Percentiles rank a stretch among this genome's conserved stretches.
These are phyloP conservation scores for Herpotrichia juniperi DNA, from an alignment of 2,329 filamentous ascomycete genomes.

Conservation along the genomic window DNA sequence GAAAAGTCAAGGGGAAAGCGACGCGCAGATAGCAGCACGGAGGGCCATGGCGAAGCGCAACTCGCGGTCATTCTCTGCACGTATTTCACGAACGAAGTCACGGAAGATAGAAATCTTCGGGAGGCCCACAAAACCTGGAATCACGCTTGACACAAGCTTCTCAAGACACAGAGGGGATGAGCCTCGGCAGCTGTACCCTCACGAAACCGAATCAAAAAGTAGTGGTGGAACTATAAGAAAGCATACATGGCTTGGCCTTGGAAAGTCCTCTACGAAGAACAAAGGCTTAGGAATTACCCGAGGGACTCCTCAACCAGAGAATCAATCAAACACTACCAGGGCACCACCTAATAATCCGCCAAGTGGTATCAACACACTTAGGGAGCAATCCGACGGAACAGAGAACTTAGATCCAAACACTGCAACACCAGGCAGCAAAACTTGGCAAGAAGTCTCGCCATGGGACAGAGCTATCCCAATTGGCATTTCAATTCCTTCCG, in stretches of 20 bases:
- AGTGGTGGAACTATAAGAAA: slow-evolving; percentile 26
- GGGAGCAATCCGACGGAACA: slow-evolving; percentile 8
- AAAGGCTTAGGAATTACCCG: slow-evolving; percentile 44
- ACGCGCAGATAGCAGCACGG: slow-evolving; percentile 32
- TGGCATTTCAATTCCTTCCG: slow-evolving; percentile 69
- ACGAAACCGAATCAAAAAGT: slow-evolving; percentile 29
- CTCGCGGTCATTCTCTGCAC: slow-evolving; percentile 41
- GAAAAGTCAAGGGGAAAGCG: slow-evolving; percentile 26
- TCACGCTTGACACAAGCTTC: slow-evolving; percentile 74
- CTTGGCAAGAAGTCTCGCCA: slow-evolving; percentile 64
- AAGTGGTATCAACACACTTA: slow-evolving; percentile 15
- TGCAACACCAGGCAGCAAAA: slow-evolving; percentile 34
- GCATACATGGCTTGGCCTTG: slow-evolving; percentile 37
- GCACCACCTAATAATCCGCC: slow-evolving; percentile 5
- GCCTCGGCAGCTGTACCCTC: slow-evolving; percentile 54
- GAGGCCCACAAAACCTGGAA: slow-evolving; percentile 66
- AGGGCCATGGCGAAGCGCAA: slow-evolving; percentile 37
- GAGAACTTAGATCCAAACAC: slow-evolving; percentile 29
- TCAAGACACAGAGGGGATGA: slow-evolving; percentile 51
- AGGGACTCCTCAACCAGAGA: slow-evolving; percentile 38
- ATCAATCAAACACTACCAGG: neutral
- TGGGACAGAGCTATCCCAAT: slow-evolving; percentile 75
- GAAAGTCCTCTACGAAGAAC: slow-evolving; percentile 31
- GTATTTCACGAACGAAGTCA: slow-evolving; percentile 57
- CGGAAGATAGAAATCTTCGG: slow-evolving; percentile 63